Percentiles rank a stretch among this genome's conserved stretches.
These are phyloP conservation scores for Ceratobasidium sp. DNA, from an alignment of 1,284 basidiomycete genomes.

Conservation along the genomic window DNA sequence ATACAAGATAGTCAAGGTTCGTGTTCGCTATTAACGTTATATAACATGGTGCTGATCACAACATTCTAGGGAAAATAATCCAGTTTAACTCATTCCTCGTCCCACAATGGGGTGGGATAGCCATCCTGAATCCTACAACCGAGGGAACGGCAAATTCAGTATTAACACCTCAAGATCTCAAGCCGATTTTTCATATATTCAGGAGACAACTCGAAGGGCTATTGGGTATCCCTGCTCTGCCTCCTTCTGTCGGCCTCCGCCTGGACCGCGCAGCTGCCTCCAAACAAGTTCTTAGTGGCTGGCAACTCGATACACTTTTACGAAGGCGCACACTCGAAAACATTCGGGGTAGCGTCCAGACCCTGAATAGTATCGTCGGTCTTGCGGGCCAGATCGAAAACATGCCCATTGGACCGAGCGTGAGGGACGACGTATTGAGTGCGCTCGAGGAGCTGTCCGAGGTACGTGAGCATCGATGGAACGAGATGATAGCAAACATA, in stretches of 20 bases:
- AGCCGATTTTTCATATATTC: constrained; percentile 71
- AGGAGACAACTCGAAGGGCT: constrained; percentile 74
- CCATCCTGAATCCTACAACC: constrained; percentile 71
- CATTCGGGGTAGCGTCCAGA: constrained; percentile 68
- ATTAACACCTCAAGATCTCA: constrained; percentile 52
- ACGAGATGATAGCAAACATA: no score
- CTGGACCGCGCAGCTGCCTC: constrained; percentile 42
- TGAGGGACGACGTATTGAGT: constrained; percentile 70
- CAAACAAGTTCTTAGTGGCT: constrained; percentile 57
- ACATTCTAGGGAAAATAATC: constrained; percentile 53
- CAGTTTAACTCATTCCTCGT: constrained; percentile 77
- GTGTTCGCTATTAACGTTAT: constrained; percentile 39
- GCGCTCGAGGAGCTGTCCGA: constrained; percentile 72
- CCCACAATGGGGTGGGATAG: constrained; percentile 94
- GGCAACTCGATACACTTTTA: constrained; percentile 80
- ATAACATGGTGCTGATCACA: neutral
- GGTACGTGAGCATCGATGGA: constrained; percentile 55
- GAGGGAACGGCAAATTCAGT: constrained; percentile 45
- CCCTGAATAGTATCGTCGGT: constrained; percentile 77
- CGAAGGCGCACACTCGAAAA: constrained; percentile 77
- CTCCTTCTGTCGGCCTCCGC: constrained; percentile 53
- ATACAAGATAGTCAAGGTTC: constrained; percentile 68
- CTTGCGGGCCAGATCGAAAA: constrained; percentile 83
- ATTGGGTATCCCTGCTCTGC: constrained; percentile 75
- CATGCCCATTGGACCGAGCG: constrained; percentile 84